Evolutionary conservation across 208 protist genomes (phyloP), one percentile per base, ranked within the genome.

Genomic region (Leishmania mexicana): DNA sequence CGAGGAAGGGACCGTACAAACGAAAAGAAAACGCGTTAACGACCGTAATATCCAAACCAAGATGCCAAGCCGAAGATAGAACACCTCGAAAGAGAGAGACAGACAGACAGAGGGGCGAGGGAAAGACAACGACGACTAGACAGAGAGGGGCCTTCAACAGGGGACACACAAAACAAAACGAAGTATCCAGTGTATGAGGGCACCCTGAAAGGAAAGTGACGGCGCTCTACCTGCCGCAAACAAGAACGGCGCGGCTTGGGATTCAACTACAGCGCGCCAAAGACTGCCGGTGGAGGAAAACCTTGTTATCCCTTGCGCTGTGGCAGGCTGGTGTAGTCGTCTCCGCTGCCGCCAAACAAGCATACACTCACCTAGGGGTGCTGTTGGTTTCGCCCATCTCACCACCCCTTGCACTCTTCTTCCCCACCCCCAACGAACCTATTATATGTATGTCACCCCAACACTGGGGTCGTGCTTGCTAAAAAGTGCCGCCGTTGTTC

Each of bases 21-120:
- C 64, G 5, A 70, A 42, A 70, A 70, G n/a, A 81, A 71, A 53
- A 78, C 13, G 53, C 53, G 6, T 7, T 62, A 70, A 78, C 8
- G 57, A 53, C 45, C 8, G 38, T n/a, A 24, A 54, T 35, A 78
- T 35, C 7, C 19, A 62, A 31, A 8, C 11, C 0, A 62, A n/a
- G 24, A 62, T 62, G 57, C 31, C 19, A 62, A 62, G 24, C 57
- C 2, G 24, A n/a, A 62, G 57, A 62, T 62, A 31, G 13, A 7
- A 17, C 40, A 15, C 42, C 40, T 28, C 54, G 8, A 62, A 57
- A 73, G 11, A 51, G 2, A 70, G 7, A 45, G 45, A 57, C 19
- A 51, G 40, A 5, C n/a, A 53, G 24, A 72, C 5, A 1, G 67
- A 72, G 65, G 28, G 65, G 65, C 35, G 40, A 42, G 38, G 15